A percentile compares a stretch with the other conserved stretches of the same genome.
Evolutionary conservation across 176 grass and related monocot genomes (phyloP).

Genomic region (Aegilops tauschii): DNA sequence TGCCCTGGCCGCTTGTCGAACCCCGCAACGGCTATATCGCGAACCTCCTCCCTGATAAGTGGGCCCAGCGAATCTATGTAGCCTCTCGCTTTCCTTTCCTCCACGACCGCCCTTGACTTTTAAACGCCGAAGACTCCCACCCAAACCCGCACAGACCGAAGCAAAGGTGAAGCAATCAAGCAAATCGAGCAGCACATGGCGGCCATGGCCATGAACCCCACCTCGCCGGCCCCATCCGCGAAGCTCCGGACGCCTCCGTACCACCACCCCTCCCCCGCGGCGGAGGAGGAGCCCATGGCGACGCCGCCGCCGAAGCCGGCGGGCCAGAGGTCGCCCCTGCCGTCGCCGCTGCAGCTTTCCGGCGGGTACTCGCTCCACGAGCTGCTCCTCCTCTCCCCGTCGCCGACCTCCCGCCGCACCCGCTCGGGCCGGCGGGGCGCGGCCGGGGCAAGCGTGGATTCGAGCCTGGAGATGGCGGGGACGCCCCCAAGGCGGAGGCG

Average conservation of each 20-base stretch:
- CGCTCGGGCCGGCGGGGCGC: constrained; percentile 1
- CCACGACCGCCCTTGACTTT: not conserved
- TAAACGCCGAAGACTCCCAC: not conserved
- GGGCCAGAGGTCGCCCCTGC: constrained; percentile 31
- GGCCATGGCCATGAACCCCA: not conserved
- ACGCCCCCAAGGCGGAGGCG: constrained; percentile 35
- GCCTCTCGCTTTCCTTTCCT: not conserved
- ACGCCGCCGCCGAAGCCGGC: constrained; percentile 47
- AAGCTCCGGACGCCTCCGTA: constrained; percentile 37
- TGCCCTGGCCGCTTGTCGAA: not conserved
- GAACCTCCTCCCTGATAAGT: not conserved
- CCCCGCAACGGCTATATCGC: constrained; percentile 31
- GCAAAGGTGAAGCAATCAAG: not conserved
- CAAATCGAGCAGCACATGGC: constrained; percentile 34
- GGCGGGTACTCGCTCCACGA: constrained; percentile 54
- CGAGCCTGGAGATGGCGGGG: constrained; percentile 42
- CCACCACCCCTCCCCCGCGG: constrained; percentile 14
- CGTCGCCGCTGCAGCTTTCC: constrained; percentile 52
- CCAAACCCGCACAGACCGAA: not conserved
- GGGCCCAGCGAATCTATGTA: not conserved
- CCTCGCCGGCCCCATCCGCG: not conserved
- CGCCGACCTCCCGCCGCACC: constrained; percentile 33
- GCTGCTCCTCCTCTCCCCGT: constrained; percentile 58
- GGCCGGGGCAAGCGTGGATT: constrained; percentile 1
- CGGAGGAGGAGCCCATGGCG: not conserved